Percentiles rank a stretch among this genome's conserved stretches.
phyloP scores from a whole-genome alignment of 2,329 filamentous ascomycete species.

The Paracamarosporium sp. region DNA sequence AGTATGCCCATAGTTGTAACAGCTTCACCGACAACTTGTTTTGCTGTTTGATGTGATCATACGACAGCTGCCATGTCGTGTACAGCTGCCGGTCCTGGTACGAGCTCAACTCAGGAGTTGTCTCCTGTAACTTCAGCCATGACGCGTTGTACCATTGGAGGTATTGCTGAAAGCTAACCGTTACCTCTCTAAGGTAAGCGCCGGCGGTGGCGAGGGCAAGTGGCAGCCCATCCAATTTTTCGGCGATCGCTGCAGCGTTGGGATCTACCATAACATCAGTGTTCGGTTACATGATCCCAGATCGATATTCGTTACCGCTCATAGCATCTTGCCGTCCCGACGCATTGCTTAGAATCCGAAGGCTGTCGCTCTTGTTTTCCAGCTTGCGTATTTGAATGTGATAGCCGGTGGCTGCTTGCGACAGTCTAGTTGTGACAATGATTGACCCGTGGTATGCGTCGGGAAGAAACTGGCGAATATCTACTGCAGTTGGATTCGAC shows the following conservation, averaged over 20 bases:
- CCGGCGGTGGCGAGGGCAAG: constrained; percentile 23
- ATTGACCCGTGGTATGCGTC: constrained; percentile 49
- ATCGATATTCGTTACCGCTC: background rate
- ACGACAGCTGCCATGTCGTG: constrained; percentile 50
- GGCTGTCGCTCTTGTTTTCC: background rate
- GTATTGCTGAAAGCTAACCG: constrained; percentile 28
- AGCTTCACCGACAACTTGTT: constrained; percentile 41
- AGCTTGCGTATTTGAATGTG: constrained; percentile 22
- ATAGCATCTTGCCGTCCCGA: background rate
- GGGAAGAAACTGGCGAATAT: constrained; percentile 32
- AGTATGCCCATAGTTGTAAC: constrained; percentile 52
- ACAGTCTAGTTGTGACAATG: constrained; percentile 50
- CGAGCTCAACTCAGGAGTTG: constrained; percentile 30
- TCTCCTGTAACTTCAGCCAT: constrained; percentile 17
- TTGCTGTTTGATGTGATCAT: constrained; percentile 42
- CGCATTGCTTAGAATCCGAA: background rate
- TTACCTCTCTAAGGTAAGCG: constrained; percentile 49
- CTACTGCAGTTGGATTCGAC: constrained; percentile 20
- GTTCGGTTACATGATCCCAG: background rate
- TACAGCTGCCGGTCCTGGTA: constrained; percentile 37
- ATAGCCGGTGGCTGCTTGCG: constrained; percentile 41
- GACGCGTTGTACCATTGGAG: background rate
- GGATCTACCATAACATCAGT: constrained; percentile 28
- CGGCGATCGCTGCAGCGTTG: constrained; percentile 21
- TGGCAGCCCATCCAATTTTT: constrained; percentile 17